These are phyloP conservation scores for Cucurbita ficifolia DNA, from an alignment of 306 rosid genomes.

Conservation along the genomic window DNA sequence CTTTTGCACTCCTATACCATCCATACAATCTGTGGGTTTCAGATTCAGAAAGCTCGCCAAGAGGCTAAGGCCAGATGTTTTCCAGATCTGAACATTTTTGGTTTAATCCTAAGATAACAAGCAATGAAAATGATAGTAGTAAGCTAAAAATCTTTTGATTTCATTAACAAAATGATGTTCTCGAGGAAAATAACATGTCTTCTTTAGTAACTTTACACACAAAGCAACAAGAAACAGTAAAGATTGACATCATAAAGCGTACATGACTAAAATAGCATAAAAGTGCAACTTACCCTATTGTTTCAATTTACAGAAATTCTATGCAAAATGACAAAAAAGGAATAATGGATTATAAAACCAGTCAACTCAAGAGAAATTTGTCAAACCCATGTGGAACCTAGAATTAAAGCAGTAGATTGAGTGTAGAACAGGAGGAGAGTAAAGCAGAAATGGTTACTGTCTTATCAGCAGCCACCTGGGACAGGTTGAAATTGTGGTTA, in stretches of 20 bases:
- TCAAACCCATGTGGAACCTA: background rate
- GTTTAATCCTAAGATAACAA: background rate
- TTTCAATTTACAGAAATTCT: background rate
- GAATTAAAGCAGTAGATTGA: background rate
- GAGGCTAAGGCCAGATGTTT: too few relatives aligned
- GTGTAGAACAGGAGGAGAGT: background rate
- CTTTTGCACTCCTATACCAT: background rate
- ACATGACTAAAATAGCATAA: background rate
- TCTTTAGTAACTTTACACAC: background rate
- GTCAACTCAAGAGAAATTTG: background rate
- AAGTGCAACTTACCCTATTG: background rate
- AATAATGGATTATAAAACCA: background rate
- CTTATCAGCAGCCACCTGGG: background rate
- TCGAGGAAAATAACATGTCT: background rate
- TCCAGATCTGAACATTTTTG: background rate
- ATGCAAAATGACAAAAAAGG: background rate
- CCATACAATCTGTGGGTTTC: background rate
- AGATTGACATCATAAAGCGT: background rate
- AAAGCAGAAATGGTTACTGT: background rate
- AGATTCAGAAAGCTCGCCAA: too few relatives aligned
- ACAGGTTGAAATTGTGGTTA: background rate
- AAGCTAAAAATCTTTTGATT: background rate
- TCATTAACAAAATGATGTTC: background rate
- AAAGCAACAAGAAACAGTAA: background rate
- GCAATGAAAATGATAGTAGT: background rate